Percentiles rank a stretch among this genome's conserved stretches.
Evolutionary conservation across 495 filamentous ascomycete species (phyloP).

Genomic region (Penicillium cosmopolitanum): DNA sequence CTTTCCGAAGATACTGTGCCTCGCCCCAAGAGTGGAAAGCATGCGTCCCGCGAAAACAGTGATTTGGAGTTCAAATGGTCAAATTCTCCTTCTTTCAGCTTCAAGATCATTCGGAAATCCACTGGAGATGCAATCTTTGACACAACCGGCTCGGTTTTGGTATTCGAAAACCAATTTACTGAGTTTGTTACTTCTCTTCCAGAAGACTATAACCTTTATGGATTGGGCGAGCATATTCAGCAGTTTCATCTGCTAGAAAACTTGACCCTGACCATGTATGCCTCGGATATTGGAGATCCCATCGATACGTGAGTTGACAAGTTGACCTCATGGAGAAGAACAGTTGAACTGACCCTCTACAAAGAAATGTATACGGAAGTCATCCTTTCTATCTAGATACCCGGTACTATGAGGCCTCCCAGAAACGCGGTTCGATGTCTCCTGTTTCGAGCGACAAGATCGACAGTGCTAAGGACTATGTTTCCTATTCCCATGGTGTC

Average conservation of each 20-base stretch:
- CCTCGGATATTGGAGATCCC: constrained; percentile 68
- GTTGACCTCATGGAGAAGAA: not conserved
- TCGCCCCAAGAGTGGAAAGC: constrained; percentile 52
- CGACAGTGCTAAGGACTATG: constrained; percentile 58
- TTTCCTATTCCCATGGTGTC: constrained; percentile 63
- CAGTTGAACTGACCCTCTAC: constrained; percentile 3
- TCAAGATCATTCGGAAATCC: constrained; percentile 58
- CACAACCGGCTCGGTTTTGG: constrained; percentile 56
- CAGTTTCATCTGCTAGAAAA: constrained; percentile 62
- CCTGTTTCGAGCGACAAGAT: constrained; percentile 59
- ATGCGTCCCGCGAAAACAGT: constrained; percentile 37
- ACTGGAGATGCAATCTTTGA: constrained; percentile 62
- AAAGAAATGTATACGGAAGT: constrained; percentile 61
- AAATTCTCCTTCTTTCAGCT: constrained; percentile 64
- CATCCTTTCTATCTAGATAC: constrained; percentile 69
- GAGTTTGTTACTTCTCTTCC: constrained; percentile 62
- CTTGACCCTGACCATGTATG: constrained; percentile 67
- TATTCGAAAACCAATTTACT: constrained; percentile 68
- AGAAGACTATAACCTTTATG: constrained; percentile 65
- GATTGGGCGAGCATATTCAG: constrained; percentile 64
- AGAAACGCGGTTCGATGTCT: constrained; percentile 46
- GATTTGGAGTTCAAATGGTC: constrained; percentile 62
- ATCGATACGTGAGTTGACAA: constrained; percentile 50
- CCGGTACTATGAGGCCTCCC: constrained; percentile 61
- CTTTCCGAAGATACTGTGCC: constrained; percentile 67